Percentiles rank a stretch among this genome's conserved stretches.
These are phyloP conservation scores for Quercus lobata DNA, from an alignment of 331 rosid genomes.

Conservation along the genomic window DNA sequence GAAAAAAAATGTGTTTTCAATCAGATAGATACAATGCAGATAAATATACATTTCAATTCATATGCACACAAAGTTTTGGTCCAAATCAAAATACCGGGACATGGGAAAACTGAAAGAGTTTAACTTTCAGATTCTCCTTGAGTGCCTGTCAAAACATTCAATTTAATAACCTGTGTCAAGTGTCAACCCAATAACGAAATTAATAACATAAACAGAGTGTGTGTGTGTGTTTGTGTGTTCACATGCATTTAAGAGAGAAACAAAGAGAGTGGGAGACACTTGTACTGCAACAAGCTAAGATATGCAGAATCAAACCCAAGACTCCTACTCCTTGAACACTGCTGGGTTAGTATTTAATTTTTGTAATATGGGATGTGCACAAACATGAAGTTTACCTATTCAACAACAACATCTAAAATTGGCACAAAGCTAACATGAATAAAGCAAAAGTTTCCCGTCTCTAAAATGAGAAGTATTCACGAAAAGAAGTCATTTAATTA, in stretches of 20 bases:
- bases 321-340: constrained; percentile 77
- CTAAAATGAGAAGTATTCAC: constrained; percentile 33
- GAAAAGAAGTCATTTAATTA: background rate
- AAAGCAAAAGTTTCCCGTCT: constrained; percentile 78
- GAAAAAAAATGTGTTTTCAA: constrained; percentile 7
- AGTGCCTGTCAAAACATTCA: constrained; percentile 46
- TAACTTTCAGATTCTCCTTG: constrained; percentile 57
- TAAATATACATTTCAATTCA: constrained; percentile 6
- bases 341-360: constrained; percentile 96
- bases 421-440: constrained; percentile 97
- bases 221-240: background rate
- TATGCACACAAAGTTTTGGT: background rate
- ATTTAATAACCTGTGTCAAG: constrained; percentile 7
- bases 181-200: constrained; percentile 3
- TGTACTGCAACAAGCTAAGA: constrained; percentile 93
- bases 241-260: background rate
- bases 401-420: constrained; percentile 84
- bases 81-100: constrained; percentile 55
- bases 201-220: background rate
- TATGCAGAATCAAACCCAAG: constrained; percentile 70
- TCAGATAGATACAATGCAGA: background rate
- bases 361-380: constrained; percentile 28
- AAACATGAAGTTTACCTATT: constrained; percentile 53
- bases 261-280: constrained; percentile 38
- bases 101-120: constrained; percentile 77